Conservation (phyloP, 768 basidiomycete species). For the Gloeostereum incarnatum region DNA sequence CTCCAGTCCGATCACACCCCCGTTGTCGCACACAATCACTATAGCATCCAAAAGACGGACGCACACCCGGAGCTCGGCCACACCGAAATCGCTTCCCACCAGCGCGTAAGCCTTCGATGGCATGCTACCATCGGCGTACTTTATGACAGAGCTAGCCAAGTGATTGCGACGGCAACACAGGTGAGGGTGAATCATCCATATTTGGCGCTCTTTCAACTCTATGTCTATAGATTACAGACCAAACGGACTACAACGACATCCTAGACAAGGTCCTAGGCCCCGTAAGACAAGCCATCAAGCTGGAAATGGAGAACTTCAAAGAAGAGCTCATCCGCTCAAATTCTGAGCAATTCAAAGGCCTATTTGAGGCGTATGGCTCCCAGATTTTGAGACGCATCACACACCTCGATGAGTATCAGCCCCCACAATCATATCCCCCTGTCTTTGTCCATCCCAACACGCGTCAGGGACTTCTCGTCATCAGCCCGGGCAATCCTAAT, state of each 20-base stretch:
- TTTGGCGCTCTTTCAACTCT: too few species aligned
- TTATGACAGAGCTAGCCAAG: background rate
- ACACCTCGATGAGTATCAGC: background rate
- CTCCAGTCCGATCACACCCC: background rate
- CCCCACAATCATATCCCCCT: background rate
- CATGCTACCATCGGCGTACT: background rate
- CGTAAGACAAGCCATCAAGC: background rate
- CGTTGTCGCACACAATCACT: background rate
- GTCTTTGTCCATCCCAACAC: background rate
- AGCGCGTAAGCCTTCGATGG: background rate
- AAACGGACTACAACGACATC: background rate
- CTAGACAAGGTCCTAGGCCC: background rate
- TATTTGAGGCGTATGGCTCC: background rate
- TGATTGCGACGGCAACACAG: background rate
- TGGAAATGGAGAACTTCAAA: background rate
- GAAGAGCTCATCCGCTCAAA: background rate
- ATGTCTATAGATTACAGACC: background rate
- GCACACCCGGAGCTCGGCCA: background rate
- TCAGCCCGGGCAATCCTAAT: background rate
- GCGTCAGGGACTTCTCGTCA: background rate
- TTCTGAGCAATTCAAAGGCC: background rate
- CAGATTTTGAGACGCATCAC: background rate
- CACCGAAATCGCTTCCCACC: slow-evolving; percentile 1
- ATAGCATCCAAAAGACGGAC: background rate
- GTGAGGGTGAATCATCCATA: background rate